These are phyloP conservation scores for Penicillium sp. DNA, from an alignment of 2,329 filamentous ascomycete species.

Conservation along the genomic window DNA sequence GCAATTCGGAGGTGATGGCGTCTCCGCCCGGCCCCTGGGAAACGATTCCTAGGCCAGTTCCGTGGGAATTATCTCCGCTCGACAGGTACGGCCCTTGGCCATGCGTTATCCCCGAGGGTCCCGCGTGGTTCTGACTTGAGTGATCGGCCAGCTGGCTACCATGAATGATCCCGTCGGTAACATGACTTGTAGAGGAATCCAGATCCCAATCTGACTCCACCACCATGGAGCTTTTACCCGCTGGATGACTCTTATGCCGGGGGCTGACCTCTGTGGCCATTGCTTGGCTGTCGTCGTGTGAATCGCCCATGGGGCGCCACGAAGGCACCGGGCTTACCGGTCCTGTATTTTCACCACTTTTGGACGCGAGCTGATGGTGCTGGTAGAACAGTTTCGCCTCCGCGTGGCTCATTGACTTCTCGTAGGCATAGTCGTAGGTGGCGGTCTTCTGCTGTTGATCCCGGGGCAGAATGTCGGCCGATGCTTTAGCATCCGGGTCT, in stretches of 20 bases:
- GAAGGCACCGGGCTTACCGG: conserved; percentile 35
- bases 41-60: conserved; percentile 59
- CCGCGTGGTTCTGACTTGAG: conserved; percentile 49
- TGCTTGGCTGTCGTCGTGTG: conserved; percentile 4
- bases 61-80: conserved; percentile 56
- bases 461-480: conserved; percentile 35
- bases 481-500: conserved; percentile 6
- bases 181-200: conserved; percentile 8
- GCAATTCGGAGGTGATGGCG: conserved; percentile 79
- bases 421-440: conserved; percentile 89
- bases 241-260: neutral
- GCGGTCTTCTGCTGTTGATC: conserved; percentile 67
- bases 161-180: neutral
- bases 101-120: conserved; percentile 55
- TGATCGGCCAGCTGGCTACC: conserved; percentile 42
- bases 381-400: conserved; percentile 98
- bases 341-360: conserved; percentile 35
- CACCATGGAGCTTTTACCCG: conserved; percentile 12
- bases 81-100: conserved; percentile 56
- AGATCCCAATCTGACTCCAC: conserved; percentile 12
- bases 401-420: conserved; percentile 90
- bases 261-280: conserved; percentile 1
- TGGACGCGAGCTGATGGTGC: conserved; percentile 70
- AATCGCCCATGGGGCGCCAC: conserved; percentile 12
- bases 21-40: conserved; percentile 68